Base-by-base conservation (phyloP, 768 basidiomycete species). In the Mycena chlorophos region DNA sequence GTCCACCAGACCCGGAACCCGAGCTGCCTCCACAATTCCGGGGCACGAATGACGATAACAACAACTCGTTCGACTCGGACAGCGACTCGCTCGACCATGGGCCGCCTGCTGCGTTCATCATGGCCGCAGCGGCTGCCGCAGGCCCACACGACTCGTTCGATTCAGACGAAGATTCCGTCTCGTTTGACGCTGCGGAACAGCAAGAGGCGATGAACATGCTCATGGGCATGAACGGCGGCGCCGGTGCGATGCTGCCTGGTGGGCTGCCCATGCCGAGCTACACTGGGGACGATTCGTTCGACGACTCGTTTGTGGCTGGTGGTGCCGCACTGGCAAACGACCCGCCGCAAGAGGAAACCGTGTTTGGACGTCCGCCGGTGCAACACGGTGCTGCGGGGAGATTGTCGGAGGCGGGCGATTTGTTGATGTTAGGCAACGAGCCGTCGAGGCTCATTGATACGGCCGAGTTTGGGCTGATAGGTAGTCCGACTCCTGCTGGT, bases 61-160 rank as follows among this genome's bases (percentile, higher is more conserved):
- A 67, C 17, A 62, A 67, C 4, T 78, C 76, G 50, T 70, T 72
- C 4, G 81, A 84, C 58, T 83, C 81, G 1, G 81, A 83, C 60
- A 85, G 84, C 2, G 86, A 86, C 65, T 83, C 83, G 25, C 71
- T 84, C 51, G 81, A 81, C 55, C 82, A 83, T 38, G 71, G 81
- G 48, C 87, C 88, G 1, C 87, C 86, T 8, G 83, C 83, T 1
- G 87, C 86, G 1, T 89, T 91, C 69, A 72, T 91, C 2, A 80
- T 88, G 75, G 86, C 82, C 3, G 75, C 78, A 0, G 74, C 73
- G 58, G 69, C 73, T 2, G 65, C 64, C 29, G 62, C 62, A 16
- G 40, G 10, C 40, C 8, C 10, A n/a, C 10, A 43, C n/a, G 54
- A 51, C 52, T 56, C 55, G 19, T 66, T 65, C 17, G 77, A 75